Evolutionary conservation across 1,139 yeast genomes (phyloP), one percentile per base, ranked within the genome.

Genomic region (Lodderomyces margitis): DNA sequence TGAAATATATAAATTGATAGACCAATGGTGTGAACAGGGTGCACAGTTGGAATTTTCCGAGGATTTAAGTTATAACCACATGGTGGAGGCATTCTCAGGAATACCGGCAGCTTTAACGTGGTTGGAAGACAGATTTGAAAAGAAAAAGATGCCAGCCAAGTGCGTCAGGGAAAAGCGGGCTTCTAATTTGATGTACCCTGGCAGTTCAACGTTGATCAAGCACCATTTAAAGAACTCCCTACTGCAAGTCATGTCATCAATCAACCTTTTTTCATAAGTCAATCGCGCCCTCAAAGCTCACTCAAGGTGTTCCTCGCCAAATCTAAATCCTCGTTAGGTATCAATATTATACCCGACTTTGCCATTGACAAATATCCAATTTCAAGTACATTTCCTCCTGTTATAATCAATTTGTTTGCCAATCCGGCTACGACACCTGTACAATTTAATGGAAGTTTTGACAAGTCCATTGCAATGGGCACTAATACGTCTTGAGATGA

Each of bases 351-450:
- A 8, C 81, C 85, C 2, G 83, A 74, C 45, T 71, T 64, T 2
- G 84, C 87, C 65, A 83, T 78, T 9, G 85, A 78, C 21, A 82
- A 60, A 50, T 81, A 82, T 52, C 75, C 75, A 78, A 81, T 76
- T 46, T 80, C 83, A 37, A 69, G 66, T 1, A 64, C 56, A 40
- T 49, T 52, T 9, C 49, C 51, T 12, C 53, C 53, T 15, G 70
- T 70, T 36, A 61, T 64, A 27, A 77, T 56, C 24, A 80, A 58
- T 42, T 64, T 68, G 41, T 78, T 66, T 1, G 87, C 85, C 24
- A 82, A 72, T 1, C 87, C 86, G 0, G 86, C 81, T 1, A 81
- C 87, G 42, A 82, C 80, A 38, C 87, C 87, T 7, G 83, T 80
- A 5, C 81, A 69, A 54, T 81, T 82, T 34, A 79, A 62, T 0